Evolutionary conservation across 805 yeast genomes (phyloP).

Genomic region (Wilhelminamyces savonicus): DNA sequence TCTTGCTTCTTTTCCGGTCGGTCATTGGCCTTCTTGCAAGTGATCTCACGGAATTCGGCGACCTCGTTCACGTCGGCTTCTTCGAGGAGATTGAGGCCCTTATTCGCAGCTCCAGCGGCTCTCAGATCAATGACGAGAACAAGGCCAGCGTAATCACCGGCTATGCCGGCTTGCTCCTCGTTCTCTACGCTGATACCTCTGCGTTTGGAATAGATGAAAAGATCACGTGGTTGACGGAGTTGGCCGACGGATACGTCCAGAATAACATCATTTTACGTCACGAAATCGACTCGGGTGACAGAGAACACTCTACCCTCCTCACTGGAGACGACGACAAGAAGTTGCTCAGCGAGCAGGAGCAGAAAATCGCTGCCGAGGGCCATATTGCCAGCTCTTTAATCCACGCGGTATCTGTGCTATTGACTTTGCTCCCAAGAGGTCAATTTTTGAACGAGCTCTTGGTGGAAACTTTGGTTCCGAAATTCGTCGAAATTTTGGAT

Average conservation of each 20-base stretch:
- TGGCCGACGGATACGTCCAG: conserved; percentile 33
- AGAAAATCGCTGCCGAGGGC: conserved; percentile 26
- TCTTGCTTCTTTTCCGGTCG: conserved; percentile 34
- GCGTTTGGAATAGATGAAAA: conserved; percentile 45
- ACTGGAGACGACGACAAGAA: conserved; percentile 29
- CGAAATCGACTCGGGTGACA: conserved; percentile 33
- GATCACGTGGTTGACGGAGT: conserved; percentile 36
- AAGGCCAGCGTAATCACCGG: conserved; percentile 34
- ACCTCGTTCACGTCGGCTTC: conserved; percentile 26
- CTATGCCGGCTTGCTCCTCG: conserved; percentile 31
- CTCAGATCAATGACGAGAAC: conserved; percentile 29
- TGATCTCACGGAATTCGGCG: conserved; percentile 46
- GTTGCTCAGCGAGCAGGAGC: conserved; percentile 26
- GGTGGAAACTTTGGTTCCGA: conserved; percentile 30
- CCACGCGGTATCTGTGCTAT: conserved; percentile 40
- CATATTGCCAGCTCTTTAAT: conserved; percentile 36
- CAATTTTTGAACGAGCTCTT: conserved; percentile 37
- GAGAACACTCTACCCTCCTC: conserved; percentile 36
- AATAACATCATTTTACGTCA: conserved; percentile 23
- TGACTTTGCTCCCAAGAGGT: conserved; percentile 39
- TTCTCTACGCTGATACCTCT: conserved; percentile 43
- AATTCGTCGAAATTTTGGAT: conserved; percentile 37
- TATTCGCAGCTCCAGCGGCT: conserved; percentile 28
- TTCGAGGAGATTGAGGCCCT: conserved; percentile 17
- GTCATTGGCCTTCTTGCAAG: conserved; percentile 38